These are phyloP conservation scores for Trichoderma citrinoviride DNA, from an alignment of 2,329 filamentous ascomycete genomes.

Conservation along the genomic window DNA sequence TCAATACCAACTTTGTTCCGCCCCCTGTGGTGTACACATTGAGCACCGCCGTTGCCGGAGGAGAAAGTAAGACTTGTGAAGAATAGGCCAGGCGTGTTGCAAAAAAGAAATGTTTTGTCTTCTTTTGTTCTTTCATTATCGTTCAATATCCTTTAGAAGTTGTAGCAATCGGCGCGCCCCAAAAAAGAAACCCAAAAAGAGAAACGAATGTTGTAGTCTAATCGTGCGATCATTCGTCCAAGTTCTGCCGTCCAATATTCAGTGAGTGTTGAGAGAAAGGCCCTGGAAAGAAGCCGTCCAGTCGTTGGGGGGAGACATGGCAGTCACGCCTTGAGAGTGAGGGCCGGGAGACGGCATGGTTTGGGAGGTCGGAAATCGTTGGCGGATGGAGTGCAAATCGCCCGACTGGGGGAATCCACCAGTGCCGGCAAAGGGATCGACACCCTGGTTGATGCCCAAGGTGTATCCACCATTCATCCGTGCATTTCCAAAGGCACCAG, in stretches of 20 bases:
- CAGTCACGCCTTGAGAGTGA: slow-evolving; percentile 40
- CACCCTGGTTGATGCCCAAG: slow-evolving; percentile 29
- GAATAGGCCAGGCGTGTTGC: background rate
- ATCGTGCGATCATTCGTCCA: slow-evolving; percentile 10
- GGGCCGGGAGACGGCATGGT: slow-evolving; percentile 36
- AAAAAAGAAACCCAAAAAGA: background rate
- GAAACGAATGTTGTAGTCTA: slow-evolving; percentile 18
- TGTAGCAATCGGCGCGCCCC: background rate
- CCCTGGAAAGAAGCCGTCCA: slow-evolving; percentile 67
- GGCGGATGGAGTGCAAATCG: slow-evolving; percentile 48
- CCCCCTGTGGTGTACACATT: background rate
- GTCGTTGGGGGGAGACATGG: slow-evolving; percentile 50
- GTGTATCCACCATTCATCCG: slow-evolving; percentile 33
- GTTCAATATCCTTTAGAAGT: slow-evolving; percentile 6
- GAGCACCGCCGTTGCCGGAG: background rate
- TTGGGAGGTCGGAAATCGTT: slow-evolving; percentile 46
- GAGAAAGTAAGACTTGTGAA: background rate
- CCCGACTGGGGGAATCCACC: slow-evolving; percentile 37
- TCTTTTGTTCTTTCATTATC: slow-evolving; percentile 19
- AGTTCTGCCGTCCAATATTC: slow-evolving; percentile 23
- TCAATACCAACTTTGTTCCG: background rate
- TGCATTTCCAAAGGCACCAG: slow-evolving; percentile 35
- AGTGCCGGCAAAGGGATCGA: slow-evolving; percentile 33
- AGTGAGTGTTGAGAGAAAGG: slow-evolving; percentile 66
- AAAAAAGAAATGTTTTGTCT: slow-evolving; percentile 20